Evolutionary conservation across 2,329 filamentous ascomycete genomes (phyloP), one percentile per base, ranked within the genome.

Genomic region (Colletotrichum tamarilloi): DNA sequence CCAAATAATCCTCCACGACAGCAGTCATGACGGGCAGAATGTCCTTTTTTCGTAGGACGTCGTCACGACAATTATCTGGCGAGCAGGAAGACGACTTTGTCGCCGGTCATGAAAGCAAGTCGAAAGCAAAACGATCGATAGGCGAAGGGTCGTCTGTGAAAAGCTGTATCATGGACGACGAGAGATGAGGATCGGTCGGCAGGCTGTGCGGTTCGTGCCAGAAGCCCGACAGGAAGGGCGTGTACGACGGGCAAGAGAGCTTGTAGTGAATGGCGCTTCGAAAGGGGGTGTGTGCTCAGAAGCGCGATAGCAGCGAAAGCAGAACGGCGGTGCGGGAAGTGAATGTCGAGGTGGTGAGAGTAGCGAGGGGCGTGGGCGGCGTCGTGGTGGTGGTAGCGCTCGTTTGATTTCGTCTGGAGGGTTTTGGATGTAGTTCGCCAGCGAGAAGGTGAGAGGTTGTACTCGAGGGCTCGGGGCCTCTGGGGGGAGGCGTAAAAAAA

Each of bases 1-100:
- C 91, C 76, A 91, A 82, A 77, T 91, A 92, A 70, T 91, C 90
- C 76, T 90, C 90, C 80, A 91, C 88, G 56, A 84, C 78, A 76
- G 84, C 84, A 68, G 87, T 81, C 85, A 88, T 86, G 80, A 69
- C 81, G 78, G 68, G 74, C 72, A 66, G 52, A 30, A 38, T 28
- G 71, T 73, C 71, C 71, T 73, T n/a, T n/a, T 19, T 19, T 57
- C 32, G 24, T 49, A 55, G 59, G 72, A 72, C 62, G 68, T 68
- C 52, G 72, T 70, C 65, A 67, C 57, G 68, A 69, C 62, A 66
- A 46, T 64, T 53, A 59, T 73, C 71, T 71, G 65, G 9, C 62
- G 38, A 64, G 62, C 52, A 57, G 38, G 56, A 52, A n/a, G 52
- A 49, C 55, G 60, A 65, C 46, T 71, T 60, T n/a, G 56, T 38